Percentiles rank a stretch among this genome's conserved stretches.
Evolutionary conservation across 2,329 filamentous ascomycete species (phyloP).

Genomic region (Botrytis deweyae): DNA sequence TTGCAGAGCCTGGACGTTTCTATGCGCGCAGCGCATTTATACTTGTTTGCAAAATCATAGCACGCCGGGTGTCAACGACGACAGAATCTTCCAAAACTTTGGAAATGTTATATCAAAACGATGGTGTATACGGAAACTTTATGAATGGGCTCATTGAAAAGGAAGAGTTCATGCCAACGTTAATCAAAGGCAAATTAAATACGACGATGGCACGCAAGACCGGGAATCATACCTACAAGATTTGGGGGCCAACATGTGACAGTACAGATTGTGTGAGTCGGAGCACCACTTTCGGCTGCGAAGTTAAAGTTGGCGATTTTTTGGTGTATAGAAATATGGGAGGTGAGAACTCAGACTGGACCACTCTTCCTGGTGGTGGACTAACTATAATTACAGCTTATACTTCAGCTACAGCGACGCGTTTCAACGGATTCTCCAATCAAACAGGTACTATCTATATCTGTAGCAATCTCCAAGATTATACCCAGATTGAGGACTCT

Average conservation of each 20-base stretch:
- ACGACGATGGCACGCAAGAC: not conserved
- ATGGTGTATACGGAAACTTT: slow-evolving; percentile 2
- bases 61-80: not conserved
- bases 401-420: slow-evolving; percentile 7
- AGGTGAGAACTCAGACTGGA: not conserved
- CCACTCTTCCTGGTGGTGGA: not conserved
- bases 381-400: not conserved
- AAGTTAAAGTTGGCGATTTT: not conserved
- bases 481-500: not conserved
- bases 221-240: not conserved
- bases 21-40: not conserved
- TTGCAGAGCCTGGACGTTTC: not conserved
- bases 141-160: slow-evolving; percentile 1
- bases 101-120: slow-evolving; percentile 9
- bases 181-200: not conserved
- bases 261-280: slow-evolving; percentile 1
- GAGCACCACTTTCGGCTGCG: not conserved
- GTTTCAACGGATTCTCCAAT: not conserved
- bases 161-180: not conserved
- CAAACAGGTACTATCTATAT: not conserved
- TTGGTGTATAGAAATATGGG: slow-evolving; percentile 1
- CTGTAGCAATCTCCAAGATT: not conserved
- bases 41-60: slow-evolving; percentile 3
- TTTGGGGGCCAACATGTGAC: not conserved
- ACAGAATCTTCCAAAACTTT: not conserved